phyloP scores from a whole-genome alignment of 768 basidiomycete species.

The Lactarius pseudohatsudake region DNA sequence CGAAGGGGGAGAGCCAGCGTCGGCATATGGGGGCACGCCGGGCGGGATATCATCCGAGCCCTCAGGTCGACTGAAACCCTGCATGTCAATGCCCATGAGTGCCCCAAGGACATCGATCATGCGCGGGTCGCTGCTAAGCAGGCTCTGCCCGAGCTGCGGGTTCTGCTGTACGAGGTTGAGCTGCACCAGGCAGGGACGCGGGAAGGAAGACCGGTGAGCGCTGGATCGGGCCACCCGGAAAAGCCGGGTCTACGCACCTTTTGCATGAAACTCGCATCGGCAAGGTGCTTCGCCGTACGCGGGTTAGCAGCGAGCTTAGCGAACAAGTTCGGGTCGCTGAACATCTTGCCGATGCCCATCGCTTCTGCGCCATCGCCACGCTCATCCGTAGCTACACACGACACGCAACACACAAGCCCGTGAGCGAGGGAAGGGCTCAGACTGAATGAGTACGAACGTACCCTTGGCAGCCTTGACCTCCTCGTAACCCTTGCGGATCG shows the following conservation, averaged over 20 bases:
- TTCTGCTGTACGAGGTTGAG: conserved; percentile 67
- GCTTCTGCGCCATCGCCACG: conserved; percentile 45
- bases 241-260: conserved; percentile 42
- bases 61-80: conserved; percentile 80
- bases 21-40: conserved; percentile 45
- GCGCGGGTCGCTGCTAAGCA: conserved; percentile 72
- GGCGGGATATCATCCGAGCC: conserved; percentile 80
- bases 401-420: neutral
- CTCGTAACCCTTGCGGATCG: conserved; percentile 81
- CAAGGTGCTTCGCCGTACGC: conserved; percentile 77
- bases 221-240: too few relatives aligned
- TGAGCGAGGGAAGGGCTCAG: neutral
- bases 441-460: conserved; percentile 33
- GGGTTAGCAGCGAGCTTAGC: conserved; percentile 86
- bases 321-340: conserved; percentile 80
- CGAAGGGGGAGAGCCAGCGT: conserved; percentile 41
- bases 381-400: conserved; percentile 39
- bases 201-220: neutral
- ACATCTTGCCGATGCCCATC: conserved; percentile 69
- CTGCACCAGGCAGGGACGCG: conserved; percentile 37
- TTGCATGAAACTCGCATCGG: conserved; percentile 79
- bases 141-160: conserved; percentile 58
- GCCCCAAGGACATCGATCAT: conserved; percentile 95
- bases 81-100: conserved; percentile 90
- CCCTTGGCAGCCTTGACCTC: conserved; percentile 88